phyloP scores from a whole-genome alignment of 1,139 yeast genomes.

The Candida buenavistaensis region DNA sequence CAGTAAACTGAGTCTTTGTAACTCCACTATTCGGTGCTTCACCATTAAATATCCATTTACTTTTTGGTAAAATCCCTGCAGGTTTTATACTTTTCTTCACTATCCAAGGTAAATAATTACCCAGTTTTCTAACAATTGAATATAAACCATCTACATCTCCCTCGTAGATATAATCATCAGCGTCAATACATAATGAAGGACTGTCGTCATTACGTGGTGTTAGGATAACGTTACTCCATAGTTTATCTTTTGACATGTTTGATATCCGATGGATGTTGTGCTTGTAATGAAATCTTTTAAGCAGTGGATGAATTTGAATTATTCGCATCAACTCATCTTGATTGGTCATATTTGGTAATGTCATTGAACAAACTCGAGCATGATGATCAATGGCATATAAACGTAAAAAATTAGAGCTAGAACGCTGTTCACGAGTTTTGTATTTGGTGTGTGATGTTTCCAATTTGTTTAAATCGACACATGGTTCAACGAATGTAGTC shows the following conservation, averaged over 20 bases:
- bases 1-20: slow-evolving; percentile 47
- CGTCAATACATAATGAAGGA: slow-evolving; percentile 27
- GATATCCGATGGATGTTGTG: slow-evolving; percentile 35
- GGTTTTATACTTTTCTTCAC: slow-evolving; percentile 29
- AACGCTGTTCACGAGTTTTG: slow-evolving; percentile 46
- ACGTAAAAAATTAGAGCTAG: slow-evolving; percentile 45
- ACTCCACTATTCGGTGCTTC: slow-evolving; percentile 41
- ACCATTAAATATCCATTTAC: slow-evolving; percentile 29
- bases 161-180: slow-evolving; percentile 23
- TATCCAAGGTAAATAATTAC: slow-evolving; percentile 43
- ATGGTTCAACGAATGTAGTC: slow-evolving; percentile 8
- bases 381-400: slow-evolving; percentile 48
- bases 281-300: slow-evolving; percentile 27
- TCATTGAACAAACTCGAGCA: slow-evolving; percentile 24
- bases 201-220: slow-evolving; percentile 45
- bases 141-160: slow-evolving; percentile 11
- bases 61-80: slow-evolving; percentile 32
- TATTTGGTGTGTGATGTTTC: slow-evolving; percentile 11
- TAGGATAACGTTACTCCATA: slow-evolving; percentile 51
- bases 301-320: slow-evolving; percentile 19
- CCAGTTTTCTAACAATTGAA: slow-evolving; percentile 22
- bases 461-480: slow-evolving; percentile 1
- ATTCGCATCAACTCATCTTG: slow-evolving; percentile 12
- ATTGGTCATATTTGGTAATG: slow-evolving; percentile 12
- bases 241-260: slow-evolving; percentile 40